Base-by-base conservation (phyloP, 2,329 filamentous ascomycete genomes). In the Nothopassalora personata region DNA sequence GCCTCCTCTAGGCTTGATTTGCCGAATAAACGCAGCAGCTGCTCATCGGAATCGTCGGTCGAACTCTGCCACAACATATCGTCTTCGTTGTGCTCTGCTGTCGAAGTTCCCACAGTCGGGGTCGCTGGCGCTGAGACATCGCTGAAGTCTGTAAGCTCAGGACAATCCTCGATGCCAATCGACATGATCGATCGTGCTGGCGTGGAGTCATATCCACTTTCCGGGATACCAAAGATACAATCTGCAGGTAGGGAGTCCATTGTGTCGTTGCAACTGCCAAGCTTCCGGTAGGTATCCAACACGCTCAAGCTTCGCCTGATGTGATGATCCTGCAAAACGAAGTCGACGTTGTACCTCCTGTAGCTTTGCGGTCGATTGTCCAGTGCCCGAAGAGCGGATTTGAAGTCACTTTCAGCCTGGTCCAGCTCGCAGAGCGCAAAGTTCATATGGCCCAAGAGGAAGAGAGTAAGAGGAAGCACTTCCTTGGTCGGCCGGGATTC, bases 361-460 rank as follows among this genome's bases (percentile, higher is more conserved):
- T 51, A 56, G 48, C 62, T 64, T 43, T 62, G 60, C 9, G 60
- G 43, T 2, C 53, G 54, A 9, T 58, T 54, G n/a, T 63, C 31
- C 18, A 70, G 48, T 4, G 46, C 47, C 11, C 59, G 46, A 30
- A 69, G 53, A 13, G 61, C 64, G 19, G 61, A 56, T 19, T 64
- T 60, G 27, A 71, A 65, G 56, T 66, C 65, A 23, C 62, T 60
- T 19, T 66, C 54, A 7, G 64, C 63, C 15, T 66, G 61, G 6
- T 59, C 51, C 9, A 62, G 53, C 18, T 67, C 54, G 1, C 62
- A 60, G 18, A 67, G 50, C 46, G 71, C 70, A 53, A 64, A 66
- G 31, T 68, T 60, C 19, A 70, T 56, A 13, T 71, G 56, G 23
- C 67, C 72, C 36, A 69, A 61, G n/a, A 74, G 50, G 52, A 66